Conservation (phyloP, 306 rosid genomes). For the Chamaecrista fasciculata region DNA sequence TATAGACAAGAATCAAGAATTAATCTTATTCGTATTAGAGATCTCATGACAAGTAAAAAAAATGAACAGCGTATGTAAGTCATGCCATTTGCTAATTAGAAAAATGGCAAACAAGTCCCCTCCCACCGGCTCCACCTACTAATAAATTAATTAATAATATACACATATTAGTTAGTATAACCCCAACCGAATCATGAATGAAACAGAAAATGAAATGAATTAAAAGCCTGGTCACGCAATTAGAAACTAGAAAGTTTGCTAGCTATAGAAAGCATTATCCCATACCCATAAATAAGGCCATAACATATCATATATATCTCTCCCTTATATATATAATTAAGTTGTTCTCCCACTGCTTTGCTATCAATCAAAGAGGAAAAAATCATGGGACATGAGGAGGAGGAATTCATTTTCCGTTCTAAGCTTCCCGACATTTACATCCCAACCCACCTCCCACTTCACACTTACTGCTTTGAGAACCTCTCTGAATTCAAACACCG, state of each 20-base stretch:
- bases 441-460: slow-evolving; percentile 69
- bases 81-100: not conserved
- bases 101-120: not conserved
- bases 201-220: too few species aligned
- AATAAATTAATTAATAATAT: too few species aligned
- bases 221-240: slow-evolving; percentile 17
- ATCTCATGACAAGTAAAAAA: too few species aligned
- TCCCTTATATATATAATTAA: too few species aligned
- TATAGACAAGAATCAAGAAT: too few species aligned
- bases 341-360: slow-evolving; percentile 6
- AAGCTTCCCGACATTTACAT: slow-evolving; percentile 65
- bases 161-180: too few species aligned
- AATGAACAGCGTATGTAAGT: too few species aligned
- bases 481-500: slow-evolving; percentile 47
- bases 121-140: not conserved
- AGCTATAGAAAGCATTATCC: too few species aligned
- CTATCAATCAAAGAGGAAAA: slow-evolving; percentile 17
- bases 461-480: slow-evolving; percentile 63
- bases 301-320: slow-evolving; percentile 23
- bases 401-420: slow-evolving; percentile 59
- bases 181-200: slow-evolving; percentile 38
- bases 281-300: too few species aligned
- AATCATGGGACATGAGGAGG: slow-evolving; percentile 9
- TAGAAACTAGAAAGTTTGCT: slow-evolving; percentile 2
- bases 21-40: too few species aligned